phyloP scores from a whole-genome alignment of 2,329 filamentous ascomycete genomes.

The Zalaria obscura region DNA sequence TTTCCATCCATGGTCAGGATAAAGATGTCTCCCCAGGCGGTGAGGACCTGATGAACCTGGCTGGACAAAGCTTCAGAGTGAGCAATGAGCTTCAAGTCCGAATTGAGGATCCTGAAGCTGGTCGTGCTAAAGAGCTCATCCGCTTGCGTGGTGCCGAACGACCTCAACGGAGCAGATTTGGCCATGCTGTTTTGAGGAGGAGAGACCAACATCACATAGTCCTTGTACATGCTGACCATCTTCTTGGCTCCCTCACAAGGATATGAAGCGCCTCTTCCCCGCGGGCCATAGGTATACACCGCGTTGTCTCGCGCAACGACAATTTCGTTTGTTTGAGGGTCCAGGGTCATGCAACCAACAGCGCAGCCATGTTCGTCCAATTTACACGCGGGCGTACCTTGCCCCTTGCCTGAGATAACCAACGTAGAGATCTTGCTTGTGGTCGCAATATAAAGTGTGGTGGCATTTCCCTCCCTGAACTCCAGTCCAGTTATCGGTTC shows the following conservation, averaged over 20 bases:
- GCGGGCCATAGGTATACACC: constrained; percentile 79
- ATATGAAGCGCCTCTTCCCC: constrained; percentile 74
- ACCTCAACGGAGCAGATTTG: constrained; percentile 49
- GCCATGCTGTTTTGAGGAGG: constrained; percentile 49
- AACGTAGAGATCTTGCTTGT: constrained; percentile 78
- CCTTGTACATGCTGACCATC: constrained; percentile 60
- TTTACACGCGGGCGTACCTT: constrained; percentile 75
- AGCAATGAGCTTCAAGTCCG: constrained; percentile 76
- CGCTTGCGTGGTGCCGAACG: constrained; percentile 57
- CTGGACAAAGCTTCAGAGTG: constrained; percentile 77
- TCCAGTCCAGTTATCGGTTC: constrained; percentile 90
- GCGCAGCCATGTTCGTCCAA: constrained; percentile 83
- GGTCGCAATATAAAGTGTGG: constrained; percentile 82
- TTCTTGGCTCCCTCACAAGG: constrained; percentile 88
- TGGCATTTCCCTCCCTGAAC: constrained; percentile 49
- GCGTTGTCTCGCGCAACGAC: constrained; percentile 91
- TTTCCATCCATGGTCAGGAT: constrained; percentile 87
- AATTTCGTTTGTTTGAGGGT: constrained; percentile 66
- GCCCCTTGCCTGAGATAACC: constrained; percentile 73
- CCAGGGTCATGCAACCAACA: constrained; percentile 88
- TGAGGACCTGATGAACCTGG: constrained; percentile 65
- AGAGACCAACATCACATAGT: constrained; percentile 79
- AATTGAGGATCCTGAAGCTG: constrained; percentile 82
- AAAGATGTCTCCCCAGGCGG: constrained; percentile 84
- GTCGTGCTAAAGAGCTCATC: constrained; percentile 77